Conservation (phyloP, 495 filamentous ascomycete genomes). For the Rostrohypoxylon terebratum region DNA sequence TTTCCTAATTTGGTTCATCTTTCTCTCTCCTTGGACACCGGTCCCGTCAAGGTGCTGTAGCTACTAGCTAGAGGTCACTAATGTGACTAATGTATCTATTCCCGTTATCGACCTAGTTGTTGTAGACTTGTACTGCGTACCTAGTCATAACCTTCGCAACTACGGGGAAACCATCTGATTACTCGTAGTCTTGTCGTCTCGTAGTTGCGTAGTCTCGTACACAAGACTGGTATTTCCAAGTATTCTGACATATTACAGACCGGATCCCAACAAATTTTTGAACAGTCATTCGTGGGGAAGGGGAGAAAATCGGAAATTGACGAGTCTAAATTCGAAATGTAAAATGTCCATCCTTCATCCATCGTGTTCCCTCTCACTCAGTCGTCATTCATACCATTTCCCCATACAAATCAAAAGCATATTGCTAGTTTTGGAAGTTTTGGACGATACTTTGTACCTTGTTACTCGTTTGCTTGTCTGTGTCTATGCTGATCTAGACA, state of each 20-base stretch:
- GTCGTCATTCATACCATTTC: conserved; percentile 22
- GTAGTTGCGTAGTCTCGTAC: too few relatives aligned
- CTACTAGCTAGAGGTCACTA: background rate
- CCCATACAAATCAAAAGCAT: conserved; percentile 4
- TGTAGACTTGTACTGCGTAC: background rate
- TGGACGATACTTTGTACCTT: conserved; percentile 16
- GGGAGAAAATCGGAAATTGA: conserved; percentile 22
- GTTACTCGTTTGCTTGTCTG: conserved; percentile 1
- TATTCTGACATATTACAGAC: conserved; percentile 26
- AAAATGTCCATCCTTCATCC: conserved; percentile 20
- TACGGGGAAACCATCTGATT: background rate
- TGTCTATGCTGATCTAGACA: conserved; percentile 11
- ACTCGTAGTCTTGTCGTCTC: too few relatives aligned
- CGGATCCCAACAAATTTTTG: conserved; percentile 43
- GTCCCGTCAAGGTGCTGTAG: background rate
- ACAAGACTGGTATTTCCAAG: background rate
- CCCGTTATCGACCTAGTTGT: conserved; percentile 3
- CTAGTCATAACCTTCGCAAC: conserved; percentile 1
- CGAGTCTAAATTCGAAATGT: conserved; percentile 17
- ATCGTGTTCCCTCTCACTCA: background rate
- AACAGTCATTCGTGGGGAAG: background rate
- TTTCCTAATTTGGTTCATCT: conserved; percentile 34
- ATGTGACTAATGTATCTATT: conserved; percentile 4
- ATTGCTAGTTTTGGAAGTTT: conserved; percentile 35
- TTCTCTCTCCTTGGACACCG: conserved; percentile 4